A percentile compares a stretch with the other conserved stretches of the same genome.
Evolutionary conservation across 2,329 filamentous ascomycete species (phyloP).

Genomic region (Epichloe sp.): DNA sequence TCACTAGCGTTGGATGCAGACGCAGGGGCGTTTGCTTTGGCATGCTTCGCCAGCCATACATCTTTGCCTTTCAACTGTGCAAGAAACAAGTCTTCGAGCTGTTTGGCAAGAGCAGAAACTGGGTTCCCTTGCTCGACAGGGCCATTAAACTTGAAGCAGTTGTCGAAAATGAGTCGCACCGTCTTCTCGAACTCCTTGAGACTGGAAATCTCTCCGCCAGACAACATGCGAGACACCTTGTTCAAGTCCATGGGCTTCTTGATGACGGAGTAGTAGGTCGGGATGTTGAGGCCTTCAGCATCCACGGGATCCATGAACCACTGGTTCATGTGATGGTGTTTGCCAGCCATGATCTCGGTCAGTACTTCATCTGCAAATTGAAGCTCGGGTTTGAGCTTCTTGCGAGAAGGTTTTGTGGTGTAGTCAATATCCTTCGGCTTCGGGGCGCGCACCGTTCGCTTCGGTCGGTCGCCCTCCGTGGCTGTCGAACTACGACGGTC

Average conservation of each 20-base stretch:
- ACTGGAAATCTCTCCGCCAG: slow-evolving; percentile 64
- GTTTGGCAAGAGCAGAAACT: slow-evolving; percentile 58
- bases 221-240: slow-evolving; percentile 68
- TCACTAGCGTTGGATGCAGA: slow-evolving; percentile 52
- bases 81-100: slow-evolving; percentile 64
- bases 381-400: slow-evolving; percentile 79
- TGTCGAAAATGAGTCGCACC: slow-evolving; percentile 69
- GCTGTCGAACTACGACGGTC: slow-evolving; percentile 59
- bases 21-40: slow-evolving; percentile 39
- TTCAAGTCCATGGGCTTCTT: slow-evolving; percentile 93
- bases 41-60: slow-evolving; percentile 66
- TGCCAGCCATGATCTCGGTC: slow-evolving; percentile 61
- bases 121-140: slow-evolving; percentile 45
- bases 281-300: slow-evolving; percentile 85
- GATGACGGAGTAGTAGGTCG: slow-evolving; percentile 83
- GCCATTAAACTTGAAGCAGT: slow-evolving; percentile 84
- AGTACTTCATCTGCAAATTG: slow-evolving; percentile 80
- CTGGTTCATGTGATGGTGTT: slow-evolving; percentile 52
- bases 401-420: slow-evolving; percentile 58
- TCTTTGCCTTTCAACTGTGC: slow-evolving; percentile 65
- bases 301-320: slow-evolving; percentile 81
- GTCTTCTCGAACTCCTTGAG: slow-evolving; percentile 79
- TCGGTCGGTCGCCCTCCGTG: slow-evolving; percentile 65
- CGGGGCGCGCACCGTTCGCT: slow-evolving; percentile 85
- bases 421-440: slow-evolving; percentile 89